These are phyloP conservation scores for Paramecium caudatum DNA, from an alignment of 73 alveolate genomes.

Conservation along the genomic window DNA sequence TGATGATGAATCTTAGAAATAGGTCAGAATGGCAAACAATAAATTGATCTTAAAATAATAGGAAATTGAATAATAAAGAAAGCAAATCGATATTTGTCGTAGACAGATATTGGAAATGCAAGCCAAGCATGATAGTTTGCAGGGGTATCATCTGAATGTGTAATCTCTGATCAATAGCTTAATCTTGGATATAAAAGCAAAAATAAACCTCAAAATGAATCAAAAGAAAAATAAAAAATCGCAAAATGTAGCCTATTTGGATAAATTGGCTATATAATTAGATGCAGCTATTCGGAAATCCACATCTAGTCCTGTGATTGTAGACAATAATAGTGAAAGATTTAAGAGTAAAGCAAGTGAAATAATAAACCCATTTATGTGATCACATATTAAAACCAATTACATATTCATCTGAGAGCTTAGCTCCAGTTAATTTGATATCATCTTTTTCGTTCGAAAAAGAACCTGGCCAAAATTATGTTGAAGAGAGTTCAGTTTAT, in stretches of 20 bases:
- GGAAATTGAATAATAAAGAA: constrained; percentile 16
- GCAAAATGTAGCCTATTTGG: constrained; percentile 44
- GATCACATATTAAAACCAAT: constrained; percentile 71
- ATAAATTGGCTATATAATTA: constrained; percentile 17
- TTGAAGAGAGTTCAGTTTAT: constrained; percentile 37
- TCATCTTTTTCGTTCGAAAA: constrained; percentile 60
- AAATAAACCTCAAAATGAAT: constrained; percentile 26
- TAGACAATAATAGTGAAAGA: background rate
- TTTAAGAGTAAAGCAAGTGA: constrained; percentile 45
- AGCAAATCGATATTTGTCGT: background rate
- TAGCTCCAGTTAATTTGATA: background rate
- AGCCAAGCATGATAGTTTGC: background rate
- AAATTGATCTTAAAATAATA: constrained; percentile 6
- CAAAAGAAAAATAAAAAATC: constrained; percentile 29
- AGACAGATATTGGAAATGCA: background rate
- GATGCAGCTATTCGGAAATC: background rate
- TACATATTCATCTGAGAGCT: constrained; percentile 57
- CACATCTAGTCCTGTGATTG: background rate
- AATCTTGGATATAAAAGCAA: background rate
- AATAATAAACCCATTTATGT: constrained; percentile 42
- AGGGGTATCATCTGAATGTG: background rate
- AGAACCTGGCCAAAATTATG: constrained; percentile 65
- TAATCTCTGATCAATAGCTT: background rate
- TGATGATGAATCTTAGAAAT: background rate
- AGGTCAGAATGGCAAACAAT: background rate